A percentile compares a stretch with the other conserved stretches of the same genome.
Evolutionary conservation across 768 basidiomycete genomes (phyloP).

Genomic region (Clavulina sp.): DNA sequence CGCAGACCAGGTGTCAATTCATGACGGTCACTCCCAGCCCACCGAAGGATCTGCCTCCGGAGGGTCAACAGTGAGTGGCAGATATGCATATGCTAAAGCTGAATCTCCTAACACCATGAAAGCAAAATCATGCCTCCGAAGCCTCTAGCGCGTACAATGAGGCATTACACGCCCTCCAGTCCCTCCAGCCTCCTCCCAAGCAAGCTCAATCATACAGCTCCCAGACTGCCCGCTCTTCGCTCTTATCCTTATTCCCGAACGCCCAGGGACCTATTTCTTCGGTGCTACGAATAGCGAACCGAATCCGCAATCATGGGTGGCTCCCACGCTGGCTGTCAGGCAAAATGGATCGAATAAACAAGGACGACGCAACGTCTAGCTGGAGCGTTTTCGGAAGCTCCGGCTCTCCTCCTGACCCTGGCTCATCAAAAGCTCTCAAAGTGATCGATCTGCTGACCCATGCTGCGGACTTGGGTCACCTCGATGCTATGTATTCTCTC

Average conservation of each 20-base stretch:
- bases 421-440: conserved; percentile 56
- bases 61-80: not conserved
- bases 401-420: conserved; percentile 42
- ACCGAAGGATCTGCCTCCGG: not conserved
- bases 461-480: conserved; percentile 61
- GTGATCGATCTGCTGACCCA: conserved; percentile 66
- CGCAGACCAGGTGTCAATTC: not conserved
- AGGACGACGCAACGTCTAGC: conserved; percentile 1
- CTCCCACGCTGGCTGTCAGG: conserved; percentile 27
- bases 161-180: conserved; percentile 47
- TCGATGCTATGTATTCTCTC: conserved; percentile 52
- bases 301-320: conserved; percentile 43
- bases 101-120: not conserved
- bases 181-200: conserved; percentile 35
- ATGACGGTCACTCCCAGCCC: not conserved
- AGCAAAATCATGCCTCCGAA: not conserved
- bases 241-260: conserved; percentile 51
- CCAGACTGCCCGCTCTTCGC: conserved; percentile 28
- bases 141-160: conserved; percentile 43
- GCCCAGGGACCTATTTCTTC: conserved; percentile 50
- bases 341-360: conserved; percentile 17
- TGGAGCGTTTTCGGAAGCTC: conserved; percentile 18
- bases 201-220: conserved; percentile 21
- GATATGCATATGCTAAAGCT: not conserved
- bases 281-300: conserved; percentile 45